Evolutionary conservation across 768 basidiomycete species (phyloP), one percentile per base, ranked within the genome.

Genomic region (Pleurotus eryngii): DNA sequence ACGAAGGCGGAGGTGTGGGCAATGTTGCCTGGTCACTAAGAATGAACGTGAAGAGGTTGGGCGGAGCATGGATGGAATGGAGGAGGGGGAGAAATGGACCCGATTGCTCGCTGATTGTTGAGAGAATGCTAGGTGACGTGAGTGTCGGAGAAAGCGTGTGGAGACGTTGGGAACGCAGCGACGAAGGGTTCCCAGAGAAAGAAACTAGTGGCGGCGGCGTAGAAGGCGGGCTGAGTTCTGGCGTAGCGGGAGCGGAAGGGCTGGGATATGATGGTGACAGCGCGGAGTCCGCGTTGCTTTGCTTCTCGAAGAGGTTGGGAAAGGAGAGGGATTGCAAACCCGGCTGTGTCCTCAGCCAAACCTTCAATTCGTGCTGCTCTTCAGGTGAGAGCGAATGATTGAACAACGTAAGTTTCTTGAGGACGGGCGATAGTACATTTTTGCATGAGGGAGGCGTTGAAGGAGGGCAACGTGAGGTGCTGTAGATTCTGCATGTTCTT

Each of bases 401-500:
- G 46, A 76, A 62, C 58, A 80, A 74, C 4, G 74, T 77, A 14
- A 79, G 63, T 17, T 61, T 72, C 54, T 59, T 67, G 12, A 81
- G 67, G 3, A 76, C 74, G 60, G 79, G 79, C 1, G 75, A 74
- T 4, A 72, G 71, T 58, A 76, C 76, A 48, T 75, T 71, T 71
- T 17, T 72, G 70, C 55, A 81, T 67, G 46, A 80, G 71, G 15
- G 72, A 70, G 22, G 67, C 53, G 56, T 79, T 76, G 59, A 78
- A 80, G 1, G 73, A 69, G 20, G 77, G 77, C 43, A 81, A 74
- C 9, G 64, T 68, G 43, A 81, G 67, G 7, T 72, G 64, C 5
- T 68, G 72, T 12, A 81, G 67, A 37, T 69, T 70, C n/a, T 72
- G 69, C 80, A 81, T 80, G 15, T 76, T 74, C 47, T 76, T 72